These are phyloP conservation scores for Tetradesmus lagerheimii DNA, from an alignment of 139 green algal species.

Conservation along the genomic window DNA sequence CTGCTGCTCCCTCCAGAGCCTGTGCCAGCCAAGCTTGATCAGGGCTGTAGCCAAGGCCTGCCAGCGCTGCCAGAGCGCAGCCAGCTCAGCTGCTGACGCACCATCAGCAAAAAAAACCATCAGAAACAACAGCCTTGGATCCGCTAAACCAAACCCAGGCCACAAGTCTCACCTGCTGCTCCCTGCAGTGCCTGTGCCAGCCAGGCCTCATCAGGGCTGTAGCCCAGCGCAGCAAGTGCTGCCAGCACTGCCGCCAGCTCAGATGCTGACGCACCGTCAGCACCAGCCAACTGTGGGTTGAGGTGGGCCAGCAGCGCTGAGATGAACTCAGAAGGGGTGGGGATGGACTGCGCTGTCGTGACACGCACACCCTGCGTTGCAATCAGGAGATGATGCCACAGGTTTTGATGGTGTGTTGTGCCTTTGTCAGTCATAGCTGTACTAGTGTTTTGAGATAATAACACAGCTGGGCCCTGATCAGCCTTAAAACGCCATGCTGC, in stretches of 20 bases:
- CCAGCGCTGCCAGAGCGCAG: neutral
- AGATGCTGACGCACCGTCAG: neutral
- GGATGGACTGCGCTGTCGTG: slow-evolving; percentile 3
- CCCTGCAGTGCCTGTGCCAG: slow-evolving; percentile 8
- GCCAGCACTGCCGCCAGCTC: slow-evolving; percentile 11
- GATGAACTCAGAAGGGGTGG: slow-evolving; percentile 13
- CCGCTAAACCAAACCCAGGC: too few species aligned
- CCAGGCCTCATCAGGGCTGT: slow-evolving; percentile 8
- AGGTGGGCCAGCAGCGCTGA: slow-evolving; percentile 15
- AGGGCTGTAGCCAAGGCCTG: neutral
- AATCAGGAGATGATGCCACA: too few species aligned
- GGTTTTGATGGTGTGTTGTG: too few species aligned
- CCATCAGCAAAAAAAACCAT: too few species aligned
- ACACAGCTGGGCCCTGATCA: too few species aligned
- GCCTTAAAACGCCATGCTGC: too few species aligned
- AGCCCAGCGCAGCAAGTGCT: neutral
- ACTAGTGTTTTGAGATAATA: neutral
- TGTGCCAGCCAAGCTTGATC: neutral
- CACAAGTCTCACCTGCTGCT: neutral
- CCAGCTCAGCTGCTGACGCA: too few species aligned
- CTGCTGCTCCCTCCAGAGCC: neutral
- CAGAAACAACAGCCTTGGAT: neutral
- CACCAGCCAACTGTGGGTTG: neutral
- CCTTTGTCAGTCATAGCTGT: neutral
- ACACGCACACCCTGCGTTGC: slow-evolving; percentile 29